Base-by-base conservation (phyloP, 2,329 filamentous ascomycete genomes). In the Ceratocystis cubensis region DNA sequence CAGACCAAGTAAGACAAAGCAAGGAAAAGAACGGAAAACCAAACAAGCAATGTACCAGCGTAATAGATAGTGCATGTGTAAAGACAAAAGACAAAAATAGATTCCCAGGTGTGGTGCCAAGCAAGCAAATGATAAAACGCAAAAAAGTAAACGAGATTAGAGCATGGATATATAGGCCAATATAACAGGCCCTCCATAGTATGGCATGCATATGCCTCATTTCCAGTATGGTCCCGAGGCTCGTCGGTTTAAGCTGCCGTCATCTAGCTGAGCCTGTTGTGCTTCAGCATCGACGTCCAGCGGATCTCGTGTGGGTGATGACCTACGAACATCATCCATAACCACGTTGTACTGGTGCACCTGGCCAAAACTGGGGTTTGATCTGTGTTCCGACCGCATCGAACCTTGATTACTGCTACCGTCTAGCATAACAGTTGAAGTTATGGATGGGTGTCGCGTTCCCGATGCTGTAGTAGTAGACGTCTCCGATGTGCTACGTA, bases 281-380 rank as follows among this genome's bases (percentile, higher is more conserved):
- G 61, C 65, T 37, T 66, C 65, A 5, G 56, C 61, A 61, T 66
- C 65, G 15, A 66, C 50, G 17, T 53, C 53, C 17, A 50, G 30
- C 37, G 41, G 61, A 45, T 63, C 61, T 6, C 53, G 61, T 50
- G 61, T 37, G 5, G 65, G 46, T 20, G 46, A 30, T 41, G 61
- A 63, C 25, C 48, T 64, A 28, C 61, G 61, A 15, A 66, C 65
- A 22, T 64, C 61, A 28, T 66, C 65, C n/a, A 66, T 17, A 20
- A 65, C 57, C 44, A 85, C 80, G 67, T 76, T 82, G 66, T 84
- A 82, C 44, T 84, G 82, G 67, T 80, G 76, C 25, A 87, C 84
- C 65, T 78, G 78, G 22, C 84, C 84, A 65, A 81, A 80, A 66
- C 78, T 84, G 1, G 81, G 79, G 6, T 81, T 79, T 44, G 79